Evolutionary conservation across 2,329 filamentous ascomycete species (phyloP).

Genomic region (Diaporthe citri): DNA sequence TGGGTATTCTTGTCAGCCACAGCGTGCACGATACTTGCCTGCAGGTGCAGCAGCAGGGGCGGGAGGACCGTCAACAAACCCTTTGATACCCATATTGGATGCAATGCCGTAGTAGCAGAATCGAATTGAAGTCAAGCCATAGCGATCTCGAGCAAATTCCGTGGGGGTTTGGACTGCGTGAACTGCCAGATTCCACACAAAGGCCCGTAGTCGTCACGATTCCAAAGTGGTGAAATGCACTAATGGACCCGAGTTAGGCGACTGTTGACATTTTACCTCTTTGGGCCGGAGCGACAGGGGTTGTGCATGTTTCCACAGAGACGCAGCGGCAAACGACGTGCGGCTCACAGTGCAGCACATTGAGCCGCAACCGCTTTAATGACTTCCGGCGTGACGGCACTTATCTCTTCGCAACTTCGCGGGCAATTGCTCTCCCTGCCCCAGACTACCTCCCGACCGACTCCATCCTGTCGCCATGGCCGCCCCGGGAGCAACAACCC

Average conservation of each 20-base stretch:
- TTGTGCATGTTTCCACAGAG: slow-evolving; percentile 44
- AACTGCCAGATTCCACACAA: not conserved
- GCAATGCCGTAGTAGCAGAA: slow-evolving; percentile 6
- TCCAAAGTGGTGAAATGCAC: slow-evolving; percentile 18
- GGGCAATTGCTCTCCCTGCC: not conserved
- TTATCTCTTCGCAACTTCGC: not conserved
- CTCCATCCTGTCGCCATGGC: slow-evolving; percentile 54
- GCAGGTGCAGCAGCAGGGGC: not conserved
- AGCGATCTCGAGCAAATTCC: not conserved
- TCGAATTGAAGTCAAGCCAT: slow-evolving; percentile 35
- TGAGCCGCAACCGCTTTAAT: slow-evolving; percentile 16
- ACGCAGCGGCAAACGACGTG: slow-evolving; percentile 33
- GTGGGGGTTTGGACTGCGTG: not conserved
- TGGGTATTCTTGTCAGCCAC: slow-evolving; percentile 51
- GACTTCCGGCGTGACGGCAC: not conserved
- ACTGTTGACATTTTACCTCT: slow-evolving; percentile 49
- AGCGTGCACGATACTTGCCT: slow-evolving; percentile 1
- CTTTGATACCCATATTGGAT: slow-evolving; percentile 73
- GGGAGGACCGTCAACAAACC: slow-evolving; percentile 53
- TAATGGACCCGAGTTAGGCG: slow-evolving; percentile 5
- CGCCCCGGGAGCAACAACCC: slow-evolving; percentile 55
- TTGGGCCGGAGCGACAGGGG: slow-evolving; percentile 40
- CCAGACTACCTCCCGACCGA: not conserved
- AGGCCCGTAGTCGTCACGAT: slow-evolving; percentile 3
- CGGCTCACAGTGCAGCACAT: not conserved